Evolutionary conservation across 2,329 filamentous ascomycete genomes (phyloP).

Genomic region (Leptosphaerulina australis): DNA sequence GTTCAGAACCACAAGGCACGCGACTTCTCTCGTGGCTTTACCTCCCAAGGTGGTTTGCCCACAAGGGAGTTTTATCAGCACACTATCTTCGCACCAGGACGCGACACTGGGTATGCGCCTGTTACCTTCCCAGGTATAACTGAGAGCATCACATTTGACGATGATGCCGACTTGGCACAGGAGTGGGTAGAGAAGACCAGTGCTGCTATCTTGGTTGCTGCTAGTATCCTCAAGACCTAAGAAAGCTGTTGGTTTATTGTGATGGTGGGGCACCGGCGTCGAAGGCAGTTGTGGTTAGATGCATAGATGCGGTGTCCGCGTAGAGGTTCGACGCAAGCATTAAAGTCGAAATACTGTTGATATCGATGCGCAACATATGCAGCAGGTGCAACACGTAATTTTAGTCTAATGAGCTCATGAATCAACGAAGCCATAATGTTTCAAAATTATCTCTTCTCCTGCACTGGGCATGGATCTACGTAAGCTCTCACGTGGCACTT

Average conservation of each 20-base stretch:
- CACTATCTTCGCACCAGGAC: constrained; percentile 55
- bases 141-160: constrained; percentile 45
- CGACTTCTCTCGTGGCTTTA: constrained; percentile 55
- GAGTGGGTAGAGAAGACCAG: constrained; percentile 47
- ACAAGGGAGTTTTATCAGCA: constrained; percentile 55
- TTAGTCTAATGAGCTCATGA: constrained; percentile 13
- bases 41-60: constrained; percentile 54
- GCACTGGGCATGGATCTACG: constrained; percentile 12
- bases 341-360: background rate
- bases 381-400: constrained; percentile 6
- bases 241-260: background rate
- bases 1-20: constrained; percentile 54
- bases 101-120: constrained; percentile 50
- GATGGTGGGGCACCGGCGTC: constrained; percentile 1
- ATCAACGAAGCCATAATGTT: background rate
- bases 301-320: background rate
- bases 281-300: background rate
- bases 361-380: background rate
- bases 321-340: constrained; percentile 3
- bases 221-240: constrained; percentile 39
- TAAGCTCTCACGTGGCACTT: background rate
- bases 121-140: constrained; percentile 49
- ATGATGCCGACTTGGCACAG: constrained; percentile 37
- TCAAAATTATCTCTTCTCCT: background rate
- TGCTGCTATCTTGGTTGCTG: constrained; percentile 40